Base-by-base conservation (phyloP, 768 basidiomycete species). In the Cyathus striatus region DNA sequence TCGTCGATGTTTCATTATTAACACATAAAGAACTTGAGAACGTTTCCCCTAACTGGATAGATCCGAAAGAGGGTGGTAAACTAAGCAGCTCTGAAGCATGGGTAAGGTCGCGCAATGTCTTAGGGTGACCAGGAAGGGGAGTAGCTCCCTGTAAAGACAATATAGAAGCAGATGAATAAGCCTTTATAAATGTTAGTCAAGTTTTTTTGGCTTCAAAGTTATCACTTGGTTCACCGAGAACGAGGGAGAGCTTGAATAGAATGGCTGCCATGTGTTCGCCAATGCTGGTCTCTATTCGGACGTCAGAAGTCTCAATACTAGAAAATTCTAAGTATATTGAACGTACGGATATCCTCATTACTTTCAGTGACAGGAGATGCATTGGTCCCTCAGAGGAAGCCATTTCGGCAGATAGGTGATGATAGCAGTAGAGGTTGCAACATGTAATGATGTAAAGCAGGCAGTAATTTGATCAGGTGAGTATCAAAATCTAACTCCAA, bases 21-120 rank as follows among this genome's bases (percentile, higher is more conserved):
- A 95, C 72, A 47, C 83, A 86, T 20, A 96, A 70, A 53, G 81
- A 83, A 50, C 87, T 82, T 1, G 83, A 78, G 55, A 96, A 93
- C 0, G 87, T 89, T 62, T 94, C 90, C 9, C 93, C 93, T 1
- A 96, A 76, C 53, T 90, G 89, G 49, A 94, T 89, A 5, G 81
- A 68, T 13, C 91, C 92, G 55, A 93, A 94, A 6, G 90, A 78
- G 16, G 86, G 70, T 0, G 92, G 90, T 6, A 95, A 72, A 16
- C 81, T 84, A 46, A 94, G 75, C 46, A 91, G 67, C 51, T 91
- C 84, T 9, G 87, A 80, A 24, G 84, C 76, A 58, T 88, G 76
- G 2, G 83, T 84, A 44, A 94, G 74, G 51, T 91, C 90, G 25
- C 87, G 78, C 12, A 92, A 70, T 1, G 90, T 90, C 61, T 88